Evolutionary conservation across 768 basidiomycete genomes (phyloP).

Genomic region (Tephrocybe rancida): DNA sequence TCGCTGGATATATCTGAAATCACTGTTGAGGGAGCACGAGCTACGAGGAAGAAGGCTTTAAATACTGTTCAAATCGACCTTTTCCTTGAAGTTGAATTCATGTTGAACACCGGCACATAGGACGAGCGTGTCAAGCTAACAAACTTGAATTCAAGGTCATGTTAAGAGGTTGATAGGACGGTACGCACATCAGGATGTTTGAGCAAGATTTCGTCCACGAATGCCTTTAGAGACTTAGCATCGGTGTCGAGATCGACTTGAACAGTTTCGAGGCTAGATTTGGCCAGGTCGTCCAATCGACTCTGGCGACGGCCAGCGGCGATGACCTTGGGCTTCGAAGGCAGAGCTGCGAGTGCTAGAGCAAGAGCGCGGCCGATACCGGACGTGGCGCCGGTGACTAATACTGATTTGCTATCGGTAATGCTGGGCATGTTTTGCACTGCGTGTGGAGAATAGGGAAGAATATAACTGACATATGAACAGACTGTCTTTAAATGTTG

Average conservation of each 20-base stretch:
- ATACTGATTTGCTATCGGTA: conserved; percentile 27
- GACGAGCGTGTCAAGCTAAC: conserved; percentile 57
- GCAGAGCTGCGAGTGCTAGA: conserved; percentile 46
- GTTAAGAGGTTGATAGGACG: background rate
- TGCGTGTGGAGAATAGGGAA: background rate
- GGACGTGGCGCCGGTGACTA: conserved; percentile 40
- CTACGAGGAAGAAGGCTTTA: background rate
- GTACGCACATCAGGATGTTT: conserved; percentile 50
- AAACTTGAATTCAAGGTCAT: background rate
- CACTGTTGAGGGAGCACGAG: background rate
- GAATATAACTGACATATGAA: too few relatives aligned
- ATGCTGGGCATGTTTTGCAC: conserved; percentile 6
- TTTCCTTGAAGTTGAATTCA: conserved; percentile 45
- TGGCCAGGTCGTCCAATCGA: conserved; percentile 50
- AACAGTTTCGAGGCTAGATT: conserved; percentile 41
- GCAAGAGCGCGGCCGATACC: conserved; percentile 63
- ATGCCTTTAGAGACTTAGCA: conserved; percentile 37
- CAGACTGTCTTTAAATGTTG: too few relatives aligned
- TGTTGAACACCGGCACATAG: conserved; percentile 58
- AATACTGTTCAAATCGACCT: conserved; percentile 43
- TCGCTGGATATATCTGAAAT: conserved; percentile 44
- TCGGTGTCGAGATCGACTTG: conserved; percentile 46
- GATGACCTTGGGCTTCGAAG: conserved; percentile 51
- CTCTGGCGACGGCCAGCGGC: conserved; percentile 53
- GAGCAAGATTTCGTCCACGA: conserved; percentile 40